Base-by-base conservation (phyloP, 164 flowering plant genomes). In the Magnolia sinica region DNA sequence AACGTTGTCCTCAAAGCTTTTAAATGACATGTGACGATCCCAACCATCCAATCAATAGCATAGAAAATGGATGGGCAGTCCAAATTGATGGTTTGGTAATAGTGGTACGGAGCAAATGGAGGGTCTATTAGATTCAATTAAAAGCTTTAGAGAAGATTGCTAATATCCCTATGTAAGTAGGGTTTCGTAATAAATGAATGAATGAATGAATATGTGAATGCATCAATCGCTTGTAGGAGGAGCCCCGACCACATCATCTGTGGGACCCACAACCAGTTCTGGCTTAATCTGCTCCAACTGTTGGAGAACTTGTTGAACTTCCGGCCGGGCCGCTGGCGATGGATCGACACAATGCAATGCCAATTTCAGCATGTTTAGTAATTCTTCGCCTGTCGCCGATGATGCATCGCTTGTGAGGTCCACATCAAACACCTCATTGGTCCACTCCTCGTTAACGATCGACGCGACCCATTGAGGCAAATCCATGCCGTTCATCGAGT, bases 401-500 rank as follows among this genome's bases (percentile, higher is more conserved):
- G 89, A 76, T 1, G 82, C 86, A 71, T 94, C 94, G 78, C 87
- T 88, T 92, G 95, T 87, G 27, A 96, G 86, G 77, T 94, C 98
- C 85, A 92, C 81, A 72, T 96, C 98, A 59, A 96, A 96, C 0
- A 94, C 99, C 79, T 94, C 98, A 77, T 93, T 94, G 2, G 99
- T 96, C 99, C 99, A 93, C 77, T 96, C 98, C 74, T 94, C 98
- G 66, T 94, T 92, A 29, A 96, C 98, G 29, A 91, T 92, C 0
- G 98, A 91, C 2, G 99, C 93, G 24, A 94, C 99, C 98, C 99
- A 96, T 74, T 92, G 97, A 1, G 99, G 99, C 86, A 96, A 84
- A 73, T 91, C 98, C 74, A 83, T 77, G 5, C 95, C 98, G 58
- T 89, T 86, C 81, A 82, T 85, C n/a, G 88, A 83, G 74, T 96